phyloP scores from a whole-genome alignment of 2,329 filamentous ascomycete genomes.

The Hypoxylon sp. region DNA sequence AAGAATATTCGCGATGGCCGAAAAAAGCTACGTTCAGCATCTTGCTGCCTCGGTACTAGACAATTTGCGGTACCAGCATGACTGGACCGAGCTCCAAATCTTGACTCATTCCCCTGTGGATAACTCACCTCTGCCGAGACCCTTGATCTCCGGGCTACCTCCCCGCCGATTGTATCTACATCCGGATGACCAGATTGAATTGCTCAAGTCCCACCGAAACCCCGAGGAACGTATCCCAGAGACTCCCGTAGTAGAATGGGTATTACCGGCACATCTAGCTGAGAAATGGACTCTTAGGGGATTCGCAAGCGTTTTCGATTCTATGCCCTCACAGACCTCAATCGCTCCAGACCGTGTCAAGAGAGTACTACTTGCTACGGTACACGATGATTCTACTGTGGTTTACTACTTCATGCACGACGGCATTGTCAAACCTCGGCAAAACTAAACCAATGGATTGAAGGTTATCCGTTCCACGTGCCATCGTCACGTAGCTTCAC shows the following conservation, averaged over 20 bases:
- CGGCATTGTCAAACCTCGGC: constrained; percentile 87
- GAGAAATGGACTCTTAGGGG: constrained; percentile 79
- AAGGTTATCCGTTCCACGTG: constrained; percentile 26
- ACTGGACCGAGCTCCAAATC: constrained; percentile 75
- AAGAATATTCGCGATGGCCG: constrained; percentile 46
- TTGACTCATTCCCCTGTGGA: constrained; percentile 62
- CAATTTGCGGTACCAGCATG: constrained; percentile 82
- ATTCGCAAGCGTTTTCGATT: constrained; percentile 80
- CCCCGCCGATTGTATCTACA: constrained; percentile 82
- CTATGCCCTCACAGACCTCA: constrained; percentile 64
- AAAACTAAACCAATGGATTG: constrained; percentile 71
- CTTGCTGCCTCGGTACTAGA: constrained; percentile 75
- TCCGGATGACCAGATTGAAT: constrained; percentile 84
- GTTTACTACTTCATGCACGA: constrained; percentile 90
- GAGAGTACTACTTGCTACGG: constrained; percentile 79
- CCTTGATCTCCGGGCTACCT: constrained; percentile 80
- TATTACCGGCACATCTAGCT: constrained; percentile 78
- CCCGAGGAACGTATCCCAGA: constrained; percentile 63
- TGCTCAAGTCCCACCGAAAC: constrained; percentile 73
- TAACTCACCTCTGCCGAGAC: constrained; percentile 65
- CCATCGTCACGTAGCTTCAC: constrained; percentile 3
- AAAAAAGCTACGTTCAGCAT: constrained; percentile 49
- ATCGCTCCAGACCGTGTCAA: constrained; percentile 68
- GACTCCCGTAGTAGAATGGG: constrained; percentile 78
- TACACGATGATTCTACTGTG: constrained; percentile 85